Conservation (phyloP, 139 green algal genomes). For the Pseudopediastrum boryanum region DNA sequence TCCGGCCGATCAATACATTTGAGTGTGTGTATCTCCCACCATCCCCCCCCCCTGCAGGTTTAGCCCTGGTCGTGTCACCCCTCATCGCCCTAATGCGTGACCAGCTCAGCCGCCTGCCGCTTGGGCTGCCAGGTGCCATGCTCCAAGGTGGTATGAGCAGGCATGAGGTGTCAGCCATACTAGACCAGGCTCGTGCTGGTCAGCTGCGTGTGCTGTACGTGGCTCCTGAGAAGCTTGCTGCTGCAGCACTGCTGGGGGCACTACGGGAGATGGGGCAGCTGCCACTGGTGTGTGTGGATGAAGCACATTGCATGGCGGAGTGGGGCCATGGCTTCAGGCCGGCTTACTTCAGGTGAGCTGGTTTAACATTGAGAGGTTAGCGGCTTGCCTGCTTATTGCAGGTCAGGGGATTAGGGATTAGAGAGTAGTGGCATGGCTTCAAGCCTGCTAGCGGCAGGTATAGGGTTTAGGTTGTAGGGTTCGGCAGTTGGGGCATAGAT, state of each 20-base stretch:
- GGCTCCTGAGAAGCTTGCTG: slow-evolving; percentile 87
- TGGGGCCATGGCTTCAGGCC: slow-evolving; percentile 96
- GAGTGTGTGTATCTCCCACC: no score
- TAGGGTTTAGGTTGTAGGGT: no score
- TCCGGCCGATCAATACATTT: no score
- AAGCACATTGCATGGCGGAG: slow-evolving; percentile 93
- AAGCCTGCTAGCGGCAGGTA: no score
- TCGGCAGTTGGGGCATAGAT: no score
- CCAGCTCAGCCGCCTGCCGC: slow-evolving; percentile 83
- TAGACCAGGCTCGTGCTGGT: slow-evolving; percentile 30
- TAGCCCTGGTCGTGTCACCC: slow-evolving; percentile 87
- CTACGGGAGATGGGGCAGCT: slow-evolving; percentile 50
- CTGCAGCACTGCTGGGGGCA: slow-evolving; percentile 66
- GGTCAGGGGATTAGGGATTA: no score
- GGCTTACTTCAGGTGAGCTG: slow-evolving; percentile 68
- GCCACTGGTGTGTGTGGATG: slow-evolving; percentile 80
- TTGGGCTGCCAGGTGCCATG: slow-evolving; percentile 72
- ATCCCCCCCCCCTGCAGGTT: slow-evolving; percentile 45
- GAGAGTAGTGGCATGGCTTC: no score
- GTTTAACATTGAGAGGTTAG: no score
- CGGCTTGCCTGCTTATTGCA: no score
- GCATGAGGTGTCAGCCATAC: slow-evolving; percentile 27
- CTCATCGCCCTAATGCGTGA: slow-evolving; percentile 94
- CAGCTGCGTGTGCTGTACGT: slow-evolving; percentile 85
- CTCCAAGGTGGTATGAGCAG: slow-evolving; percentile 70